phyloP scores from a whole-genome alignment of 352 stramenopile genomes.

The Phytophthora sojae region DNA sequence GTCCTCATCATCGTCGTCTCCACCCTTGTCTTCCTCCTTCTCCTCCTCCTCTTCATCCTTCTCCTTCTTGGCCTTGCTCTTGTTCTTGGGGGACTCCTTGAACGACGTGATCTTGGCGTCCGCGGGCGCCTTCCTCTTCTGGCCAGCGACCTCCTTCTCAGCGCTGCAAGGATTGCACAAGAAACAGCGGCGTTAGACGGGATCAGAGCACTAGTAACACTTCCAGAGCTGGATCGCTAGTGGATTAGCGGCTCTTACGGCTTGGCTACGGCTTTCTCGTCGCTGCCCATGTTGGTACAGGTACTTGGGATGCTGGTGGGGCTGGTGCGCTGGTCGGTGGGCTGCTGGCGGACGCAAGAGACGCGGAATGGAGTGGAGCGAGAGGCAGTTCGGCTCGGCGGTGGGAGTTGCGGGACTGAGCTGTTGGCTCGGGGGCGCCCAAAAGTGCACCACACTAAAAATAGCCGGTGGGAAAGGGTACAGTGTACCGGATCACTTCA shows the following conservation, averaged over 20 bases:
- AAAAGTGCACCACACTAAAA: constrained; percentile 35
- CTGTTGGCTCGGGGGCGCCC: constrained; percentile 19
- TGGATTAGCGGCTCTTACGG: constrained; percentile 33
- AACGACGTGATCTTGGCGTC: constrained; percentile 41
- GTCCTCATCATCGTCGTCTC: background rate
- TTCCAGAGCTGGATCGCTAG: background rate
- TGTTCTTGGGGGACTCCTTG: constrained; percentile 40
- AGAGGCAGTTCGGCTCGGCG: constrained; percentile 5
- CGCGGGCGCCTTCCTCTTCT: constrained; percentile 58
- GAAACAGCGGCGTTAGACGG: constrained; percentile 1
- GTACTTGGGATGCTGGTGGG: constrained; percentile 3
- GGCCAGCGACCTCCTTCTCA: constrained; percentile 43
- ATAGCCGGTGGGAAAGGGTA: constrained; percentile 16
- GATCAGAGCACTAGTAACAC: background rate
- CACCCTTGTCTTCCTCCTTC: constrained; percentile 36
- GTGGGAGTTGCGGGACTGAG: constrained; percentile 12
- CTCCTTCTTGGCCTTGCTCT: constrained; percentile 49
- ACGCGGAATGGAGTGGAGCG: constrained; percentile 18
- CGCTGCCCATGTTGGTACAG: constrained; percentile 41
- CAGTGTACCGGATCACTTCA: constrained; percentile 25
- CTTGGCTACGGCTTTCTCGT: constrained; percentile 48
- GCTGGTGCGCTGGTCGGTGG: constrained; percentile 1
- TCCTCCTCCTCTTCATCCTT: constrained; percentile 47
- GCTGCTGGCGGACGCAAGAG: constrained; percentile 24
- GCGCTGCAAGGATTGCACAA: constrained; percentile 31